Evolutionary conservation across 345 rosid species (phyloP).

Genomic region (Hibiscus tridactylites): DNA sequence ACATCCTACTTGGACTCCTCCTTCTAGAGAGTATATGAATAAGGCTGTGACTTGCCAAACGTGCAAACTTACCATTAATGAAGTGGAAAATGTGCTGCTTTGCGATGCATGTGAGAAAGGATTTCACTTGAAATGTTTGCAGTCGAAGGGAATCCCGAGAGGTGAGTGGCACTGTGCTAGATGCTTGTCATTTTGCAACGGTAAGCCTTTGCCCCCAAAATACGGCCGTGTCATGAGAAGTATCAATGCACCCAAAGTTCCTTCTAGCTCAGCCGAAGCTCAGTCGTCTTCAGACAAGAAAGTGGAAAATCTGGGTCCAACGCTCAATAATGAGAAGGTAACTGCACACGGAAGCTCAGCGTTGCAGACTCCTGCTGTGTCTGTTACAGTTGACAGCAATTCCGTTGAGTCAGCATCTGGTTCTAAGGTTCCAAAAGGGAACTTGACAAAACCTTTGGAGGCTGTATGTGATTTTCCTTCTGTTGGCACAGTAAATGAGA

Average conservation of each 20-base stretch:
- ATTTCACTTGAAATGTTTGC: conserved; percentile 79
- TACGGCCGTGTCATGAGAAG: conserved; percentile 56
- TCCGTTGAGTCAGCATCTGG: conserved; percentile 23
- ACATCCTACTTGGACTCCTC: conserved; percentile 76
- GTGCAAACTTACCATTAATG: conserved; percentile 55
- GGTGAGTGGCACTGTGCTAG: conserved; percentile 91
- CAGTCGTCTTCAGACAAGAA: conserved; percentile 55
- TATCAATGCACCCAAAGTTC: conserved; percentile 35
- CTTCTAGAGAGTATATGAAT: conserved; percentile 89
- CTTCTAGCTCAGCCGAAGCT: conserved; percentile 35
- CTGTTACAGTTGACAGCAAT: conserved; percentile 18
- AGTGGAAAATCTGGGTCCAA: conserved; percentile 27
- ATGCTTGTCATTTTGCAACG: conserved; percentile 55
- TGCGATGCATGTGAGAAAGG: conserved; percentile 97
- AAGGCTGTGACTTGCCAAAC: conserved; percentile 63
- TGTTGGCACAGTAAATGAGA: conserved; percentile 19
- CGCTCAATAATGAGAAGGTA: conserved; percentile 40
- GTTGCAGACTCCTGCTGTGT: conserved; percentile 24
- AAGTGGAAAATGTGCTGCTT: conserved; percentile 66
- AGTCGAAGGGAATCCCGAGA: conserved; percentile 58
- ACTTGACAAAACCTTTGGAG: conserved; percentile 13
- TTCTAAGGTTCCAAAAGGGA: conserved; percentile 20
- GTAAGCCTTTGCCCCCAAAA: conserved; percentile 84
- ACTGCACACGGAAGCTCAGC: conserved; percentile 31
- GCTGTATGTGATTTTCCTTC: conserved; percentile 18